phyloP scores from a whole-genome alignment of 768 basidiomycete genomes.

The Cytidiella melzeri region DNA sequence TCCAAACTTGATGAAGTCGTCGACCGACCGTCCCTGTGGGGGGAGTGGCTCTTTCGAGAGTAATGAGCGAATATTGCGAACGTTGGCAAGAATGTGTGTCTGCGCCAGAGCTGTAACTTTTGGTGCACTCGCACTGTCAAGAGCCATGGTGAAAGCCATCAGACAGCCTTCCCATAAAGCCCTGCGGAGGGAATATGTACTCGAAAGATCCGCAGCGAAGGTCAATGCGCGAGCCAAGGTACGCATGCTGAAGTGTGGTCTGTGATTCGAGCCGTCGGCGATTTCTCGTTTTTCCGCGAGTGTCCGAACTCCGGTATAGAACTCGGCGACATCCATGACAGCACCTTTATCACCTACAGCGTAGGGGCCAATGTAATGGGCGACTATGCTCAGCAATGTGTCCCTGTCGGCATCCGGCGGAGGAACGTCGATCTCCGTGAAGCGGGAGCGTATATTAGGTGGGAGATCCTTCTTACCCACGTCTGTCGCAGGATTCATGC shows the following conservation, averaged over 20 bases:
- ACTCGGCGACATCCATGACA: slow-evolving; percentile 88
- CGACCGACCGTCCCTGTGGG: slow-evolving; percentile 37
- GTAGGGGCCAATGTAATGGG: slow-evolving; percentile 81
- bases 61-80: slow-evolving; percentile 74
- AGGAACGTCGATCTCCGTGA: slow-evolving; percentile 95
- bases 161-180: slow-evolving; percentile 94
- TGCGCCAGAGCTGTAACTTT: slow-evolving; percentile 65
- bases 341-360: slow-evolving; percentile 82
- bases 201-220: slow-evolving; percentile 80
- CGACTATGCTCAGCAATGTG: slow-evolving; percentile 79
- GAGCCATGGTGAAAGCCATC: slow-evolving; percentile 97
- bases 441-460: slow-evolving; percentile 81
- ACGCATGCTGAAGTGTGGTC: slow-evolving; percentile 96
- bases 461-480: slow-evolving; percentile 97
- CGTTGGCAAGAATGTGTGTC: slow-evolving; percentile 70
- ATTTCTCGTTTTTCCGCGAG: slow-evolving; percentile 70
- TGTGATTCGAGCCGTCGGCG: slow-evolving; percentile 88
- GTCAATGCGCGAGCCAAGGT: slow-evolving; percentile 87
- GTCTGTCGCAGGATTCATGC: slow-evolving; percentile 99
- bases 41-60: slow-evolving; percentile 61
- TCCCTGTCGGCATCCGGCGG: slow-evolving; percentile 90
- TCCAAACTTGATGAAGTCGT: slow-evolving; percentile 76
- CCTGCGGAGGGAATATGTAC: slow-evolving; percentile 72
- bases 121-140: slow-evolving; percentile 67
- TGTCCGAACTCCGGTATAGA: slow-evolving; percentile 77